A percentile compares a stretch with the other conserved stretches of the same genome.
Evolutionary conservation across 192 early-diverging fungal species (phyloP).

Genomic region (Dissophora ornata): DNA sequence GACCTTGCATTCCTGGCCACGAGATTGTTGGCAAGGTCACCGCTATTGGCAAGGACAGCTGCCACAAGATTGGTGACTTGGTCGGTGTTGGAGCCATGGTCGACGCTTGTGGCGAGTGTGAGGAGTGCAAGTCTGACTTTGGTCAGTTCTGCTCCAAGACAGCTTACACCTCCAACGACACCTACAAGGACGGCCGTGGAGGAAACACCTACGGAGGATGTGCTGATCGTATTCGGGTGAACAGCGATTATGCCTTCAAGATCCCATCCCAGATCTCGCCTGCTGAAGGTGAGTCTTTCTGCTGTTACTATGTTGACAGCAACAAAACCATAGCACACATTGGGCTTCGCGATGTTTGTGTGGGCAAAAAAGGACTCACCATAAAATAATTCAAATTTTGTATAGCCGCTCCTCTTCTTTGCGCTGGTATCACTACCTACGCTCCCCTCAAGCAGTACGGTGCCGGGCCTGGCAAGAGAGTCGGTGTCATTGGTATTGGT

Average conservation of each 20-base stretch:
- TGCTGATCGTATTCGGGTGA: conserved; percentile 68
- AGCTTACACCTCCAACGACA: conserved; percentile 67
- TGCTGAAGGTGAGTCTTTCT: conserved; percentile 60
- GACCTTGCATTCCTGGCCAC: no score
- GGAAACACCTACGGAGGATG: no score
- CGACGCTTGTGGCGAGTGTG: no score
- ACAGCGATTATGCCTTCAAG: conserved; percentile 72
- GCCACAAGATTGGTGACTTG: conserved; percentile 65
- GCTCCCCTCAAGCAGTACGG: conserved; percentile 57
- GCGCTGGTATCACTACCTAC: no score
- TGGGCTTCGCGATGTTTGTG: no score
- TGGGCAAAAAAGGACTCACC: no score
- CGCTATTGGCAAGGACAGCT: conserved; percentile 46
- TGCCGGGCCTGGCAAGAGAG: conserved; percentile 57
- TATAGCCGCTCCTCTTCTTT: no score
- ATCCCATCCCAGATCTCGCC: conserved; percentile 65
- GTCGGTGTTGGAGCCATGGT: no score
- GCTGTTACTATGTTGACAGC: no score
- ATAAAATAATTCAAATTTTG: no score
- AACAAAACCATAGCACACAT: no score
- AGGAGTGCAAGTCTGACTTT: conserved; percentile 14
- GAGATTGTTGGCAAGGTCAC: conserved; percentile 62
- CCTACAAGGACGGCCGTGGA: conserved; percentile 67
- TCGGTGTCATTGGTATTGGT: conserved; percentile 75
- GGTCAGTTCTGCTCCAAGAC: conserved; percentile 54